Conservation (phyloP, 345 rosid genomes). For the Chamaenerion angustifolium region DNA sequence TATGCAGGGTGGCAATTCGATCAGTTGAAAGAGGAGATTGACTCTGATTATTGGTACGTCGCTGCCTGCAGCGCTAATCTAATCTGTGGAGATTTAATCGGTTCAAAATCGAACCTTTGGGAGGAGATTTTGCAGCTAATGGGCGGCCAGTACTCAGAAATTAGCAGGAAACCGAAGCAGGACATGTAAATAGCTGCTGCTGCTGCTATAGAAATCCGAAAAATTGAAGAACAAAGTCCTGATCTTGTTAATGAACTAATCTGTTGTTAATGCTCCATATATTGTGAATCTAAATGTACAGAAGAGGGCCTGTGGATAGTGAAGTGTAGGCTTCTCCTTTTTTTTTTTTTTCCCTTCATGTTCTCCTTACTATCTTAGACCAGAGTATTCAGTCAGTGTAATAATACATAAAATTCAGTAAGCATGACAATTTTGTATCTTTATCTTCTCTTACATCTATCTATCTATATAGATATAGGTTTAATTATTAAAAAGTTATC, state of each 20-base stretch:
- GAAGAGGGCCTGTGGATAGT: slow-evolving; percentile 1
- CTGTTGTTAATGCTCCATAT: neutral
- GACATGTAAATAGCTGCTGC: slow-evolving; percentile 34
- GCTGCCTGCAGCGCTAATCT: slow-evolving; percentile 79
- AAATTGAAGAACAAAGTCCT: neutral
- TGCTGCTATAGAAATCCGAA: neutral
- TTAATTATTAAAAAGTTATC: too few species aligned
- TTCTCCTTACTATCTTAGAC: too few species aligned
- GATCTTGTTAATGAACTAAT: neutral
- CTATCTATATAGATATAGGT: too few species aligned
- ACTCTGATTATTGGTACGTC: slow-evolving; percentile 65
- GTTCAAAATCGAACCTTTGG: slow-evolving; percentile 52
- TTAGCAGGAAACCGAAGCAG: slow-evolving; percentile 81
- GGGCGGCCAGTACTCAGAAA: slow-evolving; percentile 82
- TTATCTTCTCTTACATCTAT: too few species aligned
- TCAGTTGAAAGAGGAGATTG: slow-evolving; percentile 80
- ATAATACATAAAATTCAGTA: too few species aligned
- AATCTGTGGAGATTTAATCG: slow-evolving; percentile 36
- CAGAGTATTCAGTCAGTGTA: too few species aligned
- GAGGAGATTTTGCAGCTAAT: slow-evolving; percentile 82
- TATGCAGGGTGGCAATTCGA: slow-evolving; percentile 90
- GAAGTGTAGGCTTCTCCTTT: slow-evolving; percentile 5
- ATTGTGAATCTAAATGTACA: slow-evolving; percentile 44
- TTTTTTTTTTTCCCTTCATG: slow-evolving; percentile 1
- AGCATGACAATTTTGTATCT: too few species aligned